Evolutionary conservation across 1,284 basidiomycete genomes (phyloP), one percentile per base, ranked within the genome.

Genomic region (Sanghuangporus weigelae): DNA sequence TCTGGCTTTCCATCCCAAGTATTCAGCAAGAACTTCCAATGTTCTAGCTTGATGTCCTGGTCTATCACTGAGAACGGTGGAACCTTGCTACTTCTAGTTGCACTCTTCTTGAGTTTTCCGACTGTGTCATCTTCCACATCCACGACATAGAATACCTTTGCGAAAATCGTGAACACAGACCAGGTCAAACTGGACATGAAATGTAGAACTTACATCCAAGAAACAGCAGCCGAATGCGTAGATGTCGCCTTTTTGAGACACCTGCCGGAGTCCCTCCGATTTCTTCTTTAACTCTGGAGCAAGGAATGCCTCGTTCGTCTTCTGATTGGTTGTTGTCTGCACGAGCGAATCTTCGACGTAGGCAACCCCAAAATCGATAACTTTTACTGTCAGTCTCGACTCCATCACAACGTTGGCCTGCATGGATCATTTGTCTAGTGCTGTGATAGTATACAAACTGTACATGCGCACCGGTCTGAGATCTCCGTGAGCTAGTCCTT

Each of bases 161-260:
- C 1, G 23, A 3, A 26, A 2, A 26, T 3, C 23, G 3, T 26
- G 23, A 26, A 3, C 23, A 26, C 23, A 3, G 23, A 26, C 23
- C 23, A 26, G 23, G 23, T 2, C 23, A 26, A 26, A 26, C 23
- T 26, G 23, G 23, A 26, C 23, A 26, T 26, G 23, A 26, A 26
- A 26, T 26, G 3, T 26, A 26, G 3, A 26, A 26, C 23, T 26
- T 46, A 57, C 60, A 54, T 62, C 60, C 7, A 62, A 23, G 19
- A 21, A 44, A 11, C 57, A 54, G 48, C 60, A 62, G 19, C 60
- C 60, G 42, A 62, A 62, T 14, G 60, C 36, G 53, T 62, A 62
- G 11, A 62, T 23, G 36, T 62, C 60, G 21, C 39, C 42, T 19
- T 57, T 14, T 26, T 36, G 12, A 35, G 21, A 14, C n/a, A 60